Conservation (phyloP, 108 stramenopile genomes). For the Nitzschia inconspicua region DNA sequence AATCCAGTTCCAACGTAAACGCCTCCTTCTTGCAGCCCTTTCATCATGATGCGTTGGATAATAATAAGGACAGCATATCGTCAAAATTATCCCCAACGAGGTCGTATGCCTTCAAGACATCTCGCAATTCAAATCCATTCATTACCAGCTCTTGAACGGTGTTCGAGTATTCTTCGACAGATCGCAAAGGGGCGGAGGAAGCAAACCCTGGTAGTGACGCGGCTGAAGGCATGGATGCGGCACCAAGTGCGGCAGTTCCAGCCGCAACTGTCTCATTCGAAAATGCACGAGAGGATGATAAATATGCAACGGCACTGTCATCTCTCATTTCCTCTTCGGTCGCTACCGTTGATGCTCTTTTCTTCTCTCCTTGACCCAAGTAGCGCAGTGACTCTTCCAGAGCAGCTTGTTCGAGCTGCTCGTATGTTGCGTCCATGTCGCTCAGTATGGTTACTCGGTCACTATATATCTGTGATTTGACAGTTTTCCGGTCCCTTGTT, state of each 20-base stretch:
- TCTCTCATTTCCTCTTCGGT: slow-evolving; percentile 17
- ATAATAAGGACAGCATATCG: slow-evolving; percentile 63
- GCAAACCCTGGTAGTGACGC: not conserved
- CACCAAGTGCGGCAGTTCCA: slow-evolving; percentile 8
- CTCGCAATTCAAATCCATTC: slow-evolving; percentile 77
- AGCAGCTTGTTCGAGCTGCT: slow-evolving; percentile 81
- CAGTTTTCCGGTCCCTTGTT: not conserved
- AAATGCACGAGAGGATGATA: slow-evolving; percentile 20
- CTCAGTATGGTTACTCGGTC: slow-evolving; percentile 65
- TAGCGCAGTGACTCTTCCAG: slow-evolving; percentile 62
- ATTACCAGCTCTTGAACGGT: slow-evolving; percentile 80
- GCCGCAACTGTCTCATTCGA: slow-evolving; percentile 22
- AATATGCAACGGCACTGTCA: not conserved
- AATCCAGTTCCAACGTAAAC: no score
- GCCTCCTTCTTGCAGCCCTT: no score
- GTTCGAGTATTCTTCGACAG: slow-evolving; percentile 68
- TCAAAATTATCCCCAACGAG: slow-evolving; percentile 85
- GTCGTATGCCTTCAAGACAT: slow-evolving; percentile 73
- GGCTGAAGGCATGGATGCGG: not conserved
- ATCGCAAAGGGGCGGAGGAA: not conserved
- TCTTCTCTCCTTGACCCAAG: slow-evolving; percentile 50
- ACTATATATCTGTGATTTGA: slow-evolving; percentile 35
- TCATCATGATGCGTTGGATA: slow-evolving; percentile 19
- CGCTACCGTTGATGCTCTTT: slow-evolving; percentile 27
- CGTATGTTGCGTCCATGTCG: slow-evolving; percentile 75